Conservation (phyloP, 805 yeast species). For the Wickerhamiella australiensis region DNA sequence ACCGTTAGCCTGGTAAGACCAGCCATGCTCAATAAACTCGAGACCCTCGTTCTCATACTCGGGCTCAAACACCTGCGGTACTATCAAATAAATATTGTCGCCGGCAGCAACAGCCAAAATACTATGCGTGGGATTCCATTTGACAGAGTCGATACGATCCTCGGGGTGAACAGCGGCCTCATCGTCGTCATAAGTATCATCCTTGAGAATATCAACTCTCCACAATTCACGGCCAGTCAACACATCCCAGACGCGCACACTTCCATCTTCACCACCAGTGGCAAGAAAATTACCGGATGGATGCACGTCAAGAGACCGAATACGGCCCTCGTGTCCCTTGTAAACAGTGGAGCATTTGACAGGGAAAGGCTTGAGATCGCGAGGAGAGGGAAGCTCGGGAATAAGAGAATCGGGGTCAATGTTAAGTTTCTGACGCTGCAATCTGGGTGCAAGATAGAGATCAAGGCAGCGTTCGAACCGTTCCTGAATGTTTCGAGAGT, state of each 20-base stretch:
- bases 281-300: constrained; percentile 92
- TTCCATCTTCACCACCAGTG: constrained; percentile 95
- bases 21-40: constrained; percentile 74
- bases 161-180: constrained; percentile 33
- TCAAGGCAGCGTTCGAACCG: constrained; percentile 90
- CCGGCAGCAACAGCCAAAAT: constrained; percentile 77
- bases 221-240: constrained; percentile 89
- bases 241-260: constrained; percentile 93
- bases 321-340: constrained; percentile 71
- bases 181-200: constrained; percentile 28
- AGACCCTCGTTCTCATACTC: constrained; percentile 74
- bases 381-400: constrained; percentile 94
- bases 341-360: constrained; percentile 73
- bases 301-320: constrained; percentile 72
- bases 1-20: constrained; percentile 54
- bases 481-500: constrained; percentile 73
- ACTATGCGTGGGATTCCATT: constrained; percentile 87
- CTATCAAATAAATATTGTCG: constrained; percentile 60
- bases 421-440: constrained; percentile 76
- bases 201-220: constrained; percentile 31
- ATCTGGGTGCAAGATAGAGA: constrained; percentile 90
- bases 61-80: constrained; percentile 75
- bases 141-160: constrained; percentile 36
- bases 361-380: constrained; percentile 95
- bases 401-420: constrained; percentile 93